These are phyloP conservation scores for Claviceps paspali DNA, from an alignment of 2,329 filamentous ascomycete species.

Conservation along the genomic window DNA sequence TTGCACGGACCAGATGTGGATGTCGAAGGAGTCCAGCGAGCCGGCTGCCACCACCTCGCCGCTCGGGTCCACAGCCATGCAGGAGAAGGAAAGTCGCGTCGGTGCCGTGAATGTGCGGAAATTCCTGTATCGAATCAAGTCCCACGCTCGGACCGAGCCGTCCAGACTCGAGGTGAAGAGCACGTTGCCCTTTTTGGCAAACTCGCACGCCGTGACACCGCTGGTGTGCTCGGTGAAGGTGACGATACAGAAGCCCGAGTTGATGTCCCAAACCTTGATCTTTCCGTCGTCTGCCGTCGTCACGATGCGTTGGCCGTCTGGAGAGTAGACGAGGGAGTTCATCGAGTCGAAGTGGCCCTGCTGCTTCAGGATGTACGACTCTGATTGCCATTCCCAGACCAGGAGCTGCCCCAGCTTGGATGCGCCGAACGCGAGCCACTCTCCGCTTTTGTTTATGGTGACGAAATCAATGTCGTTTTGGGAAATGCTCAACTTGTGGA, in stretches of 20 bases:
- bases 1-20: slow-evolving; percentile 97
- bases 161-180: slow-evolving; percentile 91
- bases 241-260: slow-evolving; percentile 92
- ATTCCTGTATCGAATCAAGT: slow-evolving; percentile 88
- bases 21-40: slow-evolving; percentile 89
- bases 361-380: slow-evolving; percentile 96
- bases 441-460: slow-evolving; percentile 82
- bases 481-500: slow-evolving; percentile 85
- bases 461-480: slow-evolving; percentile 94
- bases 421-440: slow-evolving; percentile 95
- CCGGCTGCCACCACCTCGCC: slow-evolving; percentile 93
- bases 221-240: slow-evolving; percentile 96
- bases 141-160: slow-evolving; percentile 89
- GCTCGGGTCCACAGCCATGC: slow-evolving; percentile 88
- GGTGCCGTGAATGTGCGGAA: slow-evolving; percentile 96
- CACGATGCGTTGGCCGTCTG: slow-evolving; percentile 82
- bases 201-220: slow-evolving; percentile 86
- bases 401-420: slow-evolving; percentile 91
- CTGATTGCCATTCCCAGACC: slow-evolving; percentile 99
- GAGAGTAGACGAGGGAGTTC: slow-evolving; percentile 85
- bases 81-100: slow-evolving; percentile 80
- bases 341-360: slow-evolving; percentile 95
- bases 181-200: slow-evolving; percentile 88
- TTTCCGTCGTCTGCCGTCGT: slow-evolving; percentile 95
- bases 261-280: slow-evolving; percentile 95